A percentile compares a stretch with the other conserved stretches of the same genome.
phyloP scores from a whole-genome alignment of 2,329 filamentous ascomycete genomes.

The Didymella pinodella region DNA sequence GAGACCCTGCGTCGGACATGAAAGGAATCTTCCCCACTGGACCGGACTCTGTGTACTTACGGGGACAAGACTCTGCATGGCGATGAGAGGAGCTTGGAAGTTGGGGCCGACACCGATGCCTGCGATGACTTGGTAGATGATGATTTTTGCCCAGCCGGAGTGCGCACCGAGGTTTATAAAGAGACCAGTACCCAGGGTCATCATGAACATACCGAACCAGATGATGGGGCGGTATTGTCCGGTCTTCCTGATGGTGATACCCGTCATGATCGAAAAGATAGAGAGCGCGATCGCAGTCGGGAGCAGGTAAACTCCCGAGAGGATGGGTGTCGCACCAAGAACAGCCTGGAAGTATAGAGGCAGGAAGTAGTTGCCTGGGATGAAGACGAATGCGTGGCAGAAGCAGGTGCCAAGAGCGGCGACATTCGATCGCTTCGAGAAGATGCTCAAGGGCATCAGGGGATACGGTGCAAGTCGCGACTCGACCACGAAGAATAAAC shows the following conservation, averaged over 20 bases:
- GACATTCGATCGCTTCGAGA: constrained; percentile 70
- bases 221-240: constrained; percentile 55
- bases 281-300: constrained; percentile 74
- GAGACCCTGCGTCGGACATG: not conserved
- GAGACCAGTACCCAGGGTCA: constrained; percentile 50
- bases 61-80: constrained; percentile 69
- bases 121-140: constrained; percentile 50
- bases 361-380: constrained; percentile 79
- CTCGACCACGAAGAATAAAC: constrained; percentile 75
- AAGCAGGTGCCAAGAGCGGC: constrained; percentile 72
- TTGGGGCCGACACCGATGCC: constrained; percentile 66
- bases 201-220: constrained; percentile 47
- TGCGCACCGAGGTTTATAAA: constrained; percentile 48
- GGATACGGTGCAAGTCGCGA: constrained; percentile 77
- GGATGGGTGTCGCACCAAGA: constrained; percentile 70
- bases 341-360: constrained; percentile 86
- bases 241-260: constrained; percentile 59
- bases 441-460: constrained; percentile 77
- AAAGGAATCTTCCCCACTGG: not conserved
- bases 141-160: constrained; percentile 51
- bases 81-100: constrained; percentile 74
- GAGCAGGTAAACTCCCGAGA: constrained; percentile 77
- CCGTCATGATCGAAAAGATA: constrained; percentile 65
- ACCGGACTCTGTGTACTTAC: constrained; percentile 31
- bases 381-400: constrained; percentile 79